Percentiles rank a stretch among this genome's conserved stretches.
phyloP scores from a whole-genome alignment of 148 eudicot species.

The Salicornia ramosissima region DNA sequence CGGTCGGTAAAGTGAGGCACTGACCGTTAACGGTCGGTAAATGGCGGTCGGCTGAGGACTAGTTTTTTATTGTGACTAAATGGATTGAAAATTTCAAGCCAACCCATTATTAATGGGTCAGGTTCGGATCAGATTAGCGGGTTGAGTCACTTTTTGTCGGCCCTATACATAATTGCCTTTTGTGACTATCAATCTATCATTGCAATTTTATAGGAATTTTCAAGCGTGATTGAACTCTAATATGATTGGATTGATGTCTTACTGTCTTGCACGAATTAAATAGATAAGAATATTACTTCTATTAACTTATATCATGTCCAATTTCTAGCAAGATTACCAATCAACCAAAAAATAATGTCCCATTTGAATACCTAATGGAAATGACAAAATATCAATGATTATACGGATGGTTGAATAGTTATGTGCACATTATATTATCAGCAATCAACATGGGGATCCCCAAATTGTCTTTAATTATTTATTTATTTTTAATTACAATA shows the following conservation, averaged over 20 bases:
- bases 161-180: too few species aligned
- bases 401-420: background rate
- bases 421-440: background rate
- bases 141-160: too few species aligned
- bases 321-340: slow-evolving; percentile 14
- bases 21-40: too few species aligned
- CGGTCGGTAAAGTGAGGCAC: too few species aligned
- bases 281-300: background rate
- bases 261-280: slow-evolving; percentile 4
- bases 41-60: too few species aligned
- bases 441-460: slow-evolving; percentile 26
- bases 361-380: slow-evolving; percentile 9
- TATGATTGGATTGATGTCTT: slow-evolving; percentile 1
- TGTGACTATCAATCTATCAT: background rate
- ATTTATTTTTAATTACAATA: background rate
- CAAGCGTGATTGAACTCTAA: background rate
- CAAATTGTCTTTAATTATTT: background rate
- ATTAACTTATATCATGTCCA: slow-evolving; percentile 17
- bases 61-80: too few species aligned
- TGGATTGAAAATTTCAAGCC: too few species aligned
- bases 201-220: background rate
- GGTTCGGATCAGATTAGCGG: too few species aligned
- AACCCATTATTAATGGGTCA: too few species aligned
- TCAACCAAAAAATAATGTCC: slow-evolving; percentile 15
- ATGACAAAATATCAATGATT: slow-evolving; percentile 16